Percentiles rank a stretch among this genome's conserved stretches.
phyloP scores from a whole-genome alignment of 257 asterid genomes.

The Nicotiana attenuata region DNA sequence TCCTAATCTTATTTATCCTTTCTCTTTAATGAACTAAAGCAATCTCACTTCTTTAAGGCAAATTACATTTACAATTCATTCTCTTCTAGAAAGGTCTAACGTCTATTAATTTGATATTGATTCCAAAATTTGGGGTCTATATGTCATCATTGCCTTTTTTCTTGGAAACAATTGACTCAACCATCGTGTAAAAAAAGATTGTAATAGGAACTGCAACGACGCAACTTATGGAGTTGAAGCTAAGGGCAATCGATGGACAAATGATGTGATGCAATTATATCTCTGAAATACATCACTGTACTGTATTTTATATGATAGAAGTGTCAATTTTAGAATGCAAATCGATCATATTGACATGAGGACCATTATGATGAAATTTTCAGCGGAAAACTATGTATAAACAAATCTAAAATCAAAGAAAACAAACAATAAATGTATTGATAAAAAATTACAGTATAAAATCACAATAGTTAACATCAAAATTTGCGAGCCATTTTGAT shows the following conservation, averaged over 20 bases:
- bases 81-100: neutral
- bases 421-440: neutral
- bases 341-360: neutral
- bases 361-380: neutral
- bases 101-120: neutral
- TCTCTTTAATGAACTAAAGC: neutral
- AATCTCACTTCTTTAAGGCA: neutral
- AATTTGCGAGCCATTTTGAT: too few species aligned
- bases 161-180: neutral
- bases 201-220: too few species aligned
- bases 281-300: neutral
- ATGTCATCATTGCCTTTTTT: neutral
- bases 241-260: neutral
- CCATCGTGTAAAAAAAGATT: neutral
- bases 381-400: neutral
- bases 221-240: neutral
- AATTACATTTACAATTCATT: neutral
- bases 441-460: neutral
- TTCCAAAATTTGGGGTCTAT: neutral
- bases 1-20: neutral
- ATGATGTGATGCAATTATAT: neutral
- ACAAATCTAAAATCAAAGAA: neutral
- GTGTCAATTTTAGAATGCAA: neutral
- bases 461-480: too few species aligned
- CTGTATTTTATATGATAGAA: neutral